Evolutionary conservation across 352 stramenopile species (phyloP).

Genomic region (Nothophytophthora sp.): DNA sequence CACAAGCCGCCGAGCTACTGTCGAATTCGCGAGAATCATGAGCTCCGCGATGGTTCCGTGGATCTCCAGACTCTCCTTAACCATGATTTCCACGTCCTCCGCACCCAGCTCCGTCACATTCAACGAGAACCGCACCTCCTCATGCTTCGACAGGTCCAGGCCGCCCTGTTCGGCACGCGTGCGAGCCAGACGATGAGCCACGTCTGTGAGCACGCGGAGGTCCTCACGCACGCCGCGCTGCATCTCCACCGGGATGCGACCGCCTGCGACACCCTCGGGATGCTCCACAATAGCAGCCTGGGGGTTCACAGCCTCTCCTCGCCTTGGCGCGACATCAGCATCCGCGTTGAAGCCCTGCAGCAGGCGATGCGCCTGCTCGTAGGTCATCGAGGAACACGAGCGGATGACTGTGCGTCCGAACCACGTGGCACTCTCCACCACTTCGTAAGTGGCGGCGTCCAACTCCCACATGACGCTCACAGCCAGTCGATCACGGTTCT

Average conservation of each 20-base stretch:
- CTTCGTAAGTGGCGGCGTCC: constrained; percentile 90
- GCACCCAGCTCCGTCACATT: constrained; percentile 86
- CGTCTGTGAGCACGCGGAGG: no score
- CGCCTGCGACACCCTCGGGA: no score
- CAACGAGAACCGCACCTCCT: constrained; percentile 95
- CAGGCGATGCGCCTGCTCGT: constrained; percentile 96
- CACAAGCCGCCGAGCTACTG: constrained; percentile 96
- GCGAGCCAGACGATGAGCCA: constrained; percentile 65
- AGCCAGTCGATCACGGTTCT: constrained; percentile 95
- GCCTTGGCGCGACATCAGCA: constrained; percentile 76
- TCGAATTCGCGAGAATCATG: constrained; percentile 98
- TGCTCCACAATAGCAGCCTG: no score
- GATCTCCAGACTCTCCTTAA: constrained; percentile 95
- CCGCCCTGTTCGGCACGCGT: constrained; percentile 93
- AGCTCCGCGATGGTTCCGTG: constrained; percentile 99
- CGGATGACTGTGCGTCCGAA: constrained; percentile 98
- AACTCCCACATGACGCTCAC: constrained; percentile 97
- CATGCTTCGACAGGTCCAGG: constrained; percentile 90
- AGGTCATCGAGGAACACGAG: constrained; percentile 97
- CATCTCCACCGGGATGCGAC: no score
- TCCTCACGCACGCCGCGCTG: no score
- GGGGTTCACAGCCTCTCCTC: no score
- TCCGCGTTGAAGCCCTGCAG: constrained; percentile 89
- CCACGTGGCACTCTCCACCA: constrained; percentile 86
- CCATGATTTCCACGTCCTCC: constrained; percentile 91